Evolutionary conservation across 2,329 filamentous ascomycete genomes (phyloP), one percentile per base, ranked within the genome.

Genomic region (Xylaria multiplex): DNA sequence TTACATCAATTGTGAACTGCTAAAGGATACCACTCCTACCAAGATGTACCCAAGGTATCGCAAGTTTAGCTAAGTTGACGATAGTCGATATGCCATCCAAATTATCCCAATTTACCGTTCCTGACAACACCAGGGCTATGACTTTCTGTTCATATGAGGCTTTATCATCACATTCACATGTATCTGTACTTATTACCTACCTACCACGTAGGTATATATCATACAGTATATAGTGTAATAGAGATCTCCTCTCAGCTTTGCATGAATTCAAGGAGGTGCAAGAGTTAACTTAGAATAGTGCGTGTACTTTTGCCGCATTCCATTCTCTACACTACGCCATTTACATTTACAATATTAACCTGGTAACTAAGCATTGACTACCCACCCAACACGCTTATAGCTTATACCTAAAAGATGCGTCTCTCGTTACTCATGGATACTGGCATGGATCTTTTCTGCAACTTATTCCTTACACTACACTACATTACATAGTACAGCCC

Each of bases 201-300:
- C 32, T 35, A 35, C 32, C 46, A 59, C n/a, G 32, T 43, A 35
- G 32, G 35, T 37, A 37, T 37, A 37, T 13, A 8, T 37, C 9
- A 37, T 13, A 8, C 9, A 37, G 35, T 8, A 2, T 37, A 37
- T 27, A 2, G 9, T 60, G 19, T 37, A 43, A 35, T 35, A 48
- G 7, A 46, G 49, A 48, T 61, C n/a, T 37, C 32, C 49, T 19
- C 46, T 13, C 58, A 53, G 37, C 58, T 60, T 60, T 27, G 49
- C 46, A 59, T 52, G 32, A 59, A 50, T 19, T 43, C 42, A 59
- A 35, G 46, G 46, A 52, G 27, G 27, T 59, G 46, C 24, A 16
- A 40, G 43, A 24, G n/a, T 14, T 19, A 54, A 16, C 32, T 54
- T 40, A 42, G 50, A 40, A 54, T 45, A 27, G 27, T 27, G 27